Evolutionary conservation across 129 eudicot species (phyloP), one percentile per base, ranked within the genome.

Genomic region (Lactuca sativa): DNA sequence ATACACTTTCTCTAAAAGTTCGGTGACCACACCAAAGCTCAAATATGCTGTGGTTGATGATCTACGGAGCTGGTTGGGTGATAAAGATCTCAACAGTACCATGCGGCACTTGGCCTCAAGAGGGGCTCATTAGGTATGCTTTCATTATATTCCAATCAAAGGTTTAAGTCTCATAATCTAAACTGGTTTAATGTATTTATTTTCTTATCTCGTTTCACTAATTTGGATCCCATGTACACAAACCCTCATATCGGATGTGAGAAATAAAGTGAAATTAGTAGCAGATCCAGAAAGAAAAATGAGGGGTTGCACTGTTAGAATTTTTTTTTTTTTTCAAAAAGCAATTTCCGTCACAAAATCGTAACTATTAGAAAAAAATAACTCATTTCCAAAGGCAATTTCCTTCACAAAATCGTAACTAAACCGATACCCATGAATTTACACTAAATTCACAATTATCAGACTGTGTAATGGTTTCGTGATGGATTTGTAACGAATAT

Each of bases 1-100:
- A 63, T 21, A 43, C 61, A 71, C 73, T 70, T 77, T 78, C 47
- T 78, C 82, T 47, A 37, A 21, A 56, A 78, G 77, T 58, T 64
- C 73, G 6, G 73, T 78, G 55, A 47, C 17, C 55, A 78, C 82
- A 37, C 73, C 77, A 2, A 71, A 36, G 54, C 77, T 78, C 37
- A 58, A 57, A 56, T 71, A 17, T 65, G 82, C 56, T 21, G 48
- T 56, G 56, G 43, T 70, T 71, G 69, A 71, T 25, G 67, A 64
- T 41, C 51, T 6, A 40, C 17, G 47, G 56, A 55, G 9, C 33
- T 70, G 73, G 82, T 36, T 37, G 38, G 73, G 73, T 56, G 72
- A 78, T 18, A 1, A 18, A 18, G 21, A 18, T 56, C 69, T 78
- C 37, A 71, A 78, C 65, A 71, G 30, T 32, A 78, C 82, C 48